These are phyloP conservation scores for Lipomyces starkeyi DNA, from an alignment of 805 yeast genomes.

Conservation along the genomic window DNA sequence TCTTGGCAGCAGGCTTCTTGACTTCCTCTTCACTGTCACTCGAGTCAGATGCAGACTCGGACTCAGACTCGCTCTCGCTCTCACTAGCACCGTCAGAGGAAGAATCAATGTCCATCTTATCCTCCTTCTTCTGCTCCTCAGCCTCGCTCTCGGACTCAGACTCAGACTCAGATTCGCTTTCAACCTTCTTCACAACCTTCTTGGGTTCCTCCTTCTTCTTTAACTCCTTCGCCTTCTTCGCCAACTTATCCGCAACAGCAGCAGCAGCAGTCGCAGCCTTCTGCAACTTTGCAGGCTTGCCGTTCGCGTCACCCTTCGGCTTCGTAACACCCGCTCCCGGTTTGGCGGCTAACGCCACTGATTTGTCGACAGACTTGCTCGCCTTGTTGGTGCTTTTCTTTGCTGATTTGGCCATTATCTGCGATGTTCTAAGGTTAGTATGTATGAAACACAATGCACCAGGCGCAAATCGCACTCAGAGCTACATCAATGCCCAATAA, in stretches of 20 bases:
- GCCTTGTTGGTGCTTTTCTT: conserved; percentile 8
- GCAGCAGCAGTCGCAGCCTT: conserved; percentile 40
- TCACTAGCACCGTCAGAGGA: conserved; percentile 18
- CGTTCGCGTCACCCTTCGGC: conserved; percentile 37
- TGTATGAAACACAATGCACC: not conserved
- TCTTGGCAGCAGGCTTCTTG: conserved; percentile 18
- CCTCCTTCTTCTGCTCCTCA: conserved; percentile 19
- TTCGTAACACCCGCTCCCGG: conserved; percentile 36
- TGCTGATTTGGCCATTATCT: conserved; percentile 29
- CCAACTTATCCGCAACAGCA: conserved; percentile 45
- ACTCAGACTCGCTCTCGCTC: conserved; percentile 27
- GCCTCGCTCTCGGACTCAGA: conserved; percentile 19
- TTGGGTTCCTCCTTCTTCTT: conserved; percentile 29
- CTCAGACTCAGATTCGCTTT: conserved; percentile 32
- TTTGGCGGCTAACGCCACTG: conserved; percentile 34
- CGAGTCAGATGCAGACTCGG: conserved; percentile 33
- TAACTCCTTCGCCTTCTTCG: conserved; percentile 44
- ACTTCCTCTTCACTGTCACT: conserved; percentile 33
- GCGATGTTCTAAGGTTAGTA: not conserved
- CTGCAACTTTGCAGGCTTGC: conserved; percentile 34
- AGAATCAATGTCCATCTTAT: conserved; percentile 19
- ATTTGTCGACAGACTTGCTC: conserved; percentile 13
- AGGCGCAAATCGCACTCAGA: not conserved
- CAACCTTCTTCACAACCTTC: conserved; percentile 16
- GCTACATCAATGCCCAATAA: not conserved